phyloP scores from a whole-genome alignment of 164 flowering plant genomes.

The Aristolochia contorta region DNA sequence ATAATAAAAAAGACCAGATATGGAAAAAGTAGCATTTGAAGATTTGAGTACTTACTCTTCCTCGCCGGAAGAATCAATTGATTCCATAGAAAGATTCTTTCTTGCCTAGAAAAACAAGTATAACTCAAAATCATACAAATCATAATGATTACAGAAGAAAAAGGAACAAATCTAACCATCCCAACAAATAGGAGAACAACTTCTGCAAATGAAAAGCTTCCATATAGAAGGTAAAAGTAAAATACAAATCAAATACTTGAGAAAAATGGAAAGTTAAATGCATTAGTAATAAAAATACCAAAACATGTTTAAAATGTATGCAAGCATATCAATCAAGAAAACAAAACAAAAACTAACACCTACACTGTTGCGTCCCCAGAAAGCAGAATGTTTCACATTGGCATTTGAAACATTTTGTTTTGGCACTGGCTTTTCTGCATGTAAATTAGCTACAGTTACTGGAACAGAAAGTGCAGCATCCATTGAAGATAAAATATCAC shows the following conservation, averaged over 20 bases:
- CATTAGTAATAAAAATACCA: constrained; percentile 1
- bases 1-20: not conserved
- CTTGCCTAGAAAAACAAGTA: constrained; percentile 40
- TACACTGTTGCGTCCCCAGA: constrained; percentile 86
- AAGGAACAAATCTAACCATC: too few relatives aligned
- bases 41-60: constrained; percentile 69
- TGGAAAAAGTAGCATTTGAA: too few relatives aligned
- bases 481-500: constrained; percentile 63
- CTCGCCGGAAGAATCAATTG: constrained; percentile 91
- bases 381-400: constrained; percentile 56
- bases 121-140: not conserved
- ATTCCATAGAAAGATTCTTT: constrained; percentile 72
- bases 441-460: constrained; percentile 33
- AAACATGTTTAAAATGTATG: not conserved
- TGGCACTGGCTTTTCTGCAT: constrained; percentile 35
- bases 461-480: constrained; percentile 38
- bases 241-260: not conserved
- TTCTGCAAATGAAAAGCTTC: not conserved
- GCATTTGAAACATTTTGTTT: constrained; percentile 37
- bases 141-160: not conserved
- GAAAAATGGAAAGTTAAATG: not conserved
- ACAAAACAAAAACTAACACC: constrained; percentile 19
- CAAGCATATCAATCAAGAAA: not conserved
- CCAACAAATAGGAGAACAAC: not conserved
- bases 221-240: not conserved